phyloP scores from a whole-genome alignment of 805 yeast genomes.

The Candida corydali region DNA sequence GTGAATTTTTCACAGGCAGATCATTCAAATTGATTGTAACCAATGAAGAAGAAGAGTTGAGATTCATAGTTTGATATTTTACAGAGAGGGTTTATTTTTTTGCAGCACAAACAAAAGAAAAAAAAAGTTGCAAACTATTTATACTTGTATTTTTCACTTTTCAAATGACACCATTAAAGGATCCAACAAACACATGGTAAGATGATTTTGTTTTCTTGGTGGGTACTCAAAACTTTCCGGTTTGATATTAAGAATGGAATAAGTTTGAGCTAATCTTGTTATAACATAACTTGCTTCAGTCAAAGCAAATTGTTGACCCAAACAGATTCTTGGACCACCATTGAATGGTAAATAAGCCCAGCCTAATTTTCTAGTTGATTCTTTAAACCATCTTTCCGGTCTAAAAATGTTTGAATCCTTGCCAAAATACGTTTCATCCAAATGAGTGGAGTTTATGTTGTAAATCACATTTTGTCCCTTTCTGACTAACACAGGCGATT shows the following conservation, averaged over 20 bases:
- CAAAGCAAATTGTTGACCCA: constrained; percentile 56
- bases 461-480: constrained; percentile 43
- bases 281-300: constrained; percentile 49
- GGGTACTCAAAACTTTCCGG: constrained; percentile 23
- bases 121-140: not conserved
- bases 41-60: not conserved
- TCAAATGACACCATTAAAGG: constrained; percentile 15
- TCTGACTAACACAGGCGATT: constrained; percentile 36
- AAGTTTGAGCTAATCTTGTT: constrained; percentile 30
- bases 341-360: constrained; percentile 53
- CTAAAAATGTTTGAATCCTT: constrained; percentile 41
- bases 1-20: too few relatives aligned
- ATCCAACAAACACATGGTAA: constrained; percentile 24
- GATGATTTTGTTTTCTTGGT: constrained; percentile 24
- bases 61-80: not conserved
- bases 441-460: constrained; percentile 43
- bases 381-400: constrained; percentile 46
- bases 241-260: constrained; percentile 17
- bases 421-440: constrained; percentile 39
- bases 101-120: constrained; percentile 3
- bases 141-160: too few relatives aligned
- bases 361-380: constrained; percentile 29
- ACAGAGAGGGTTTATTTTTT: not conserved
- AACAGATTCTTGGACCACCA: constrained; percentile 55
- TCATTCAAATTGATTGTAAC: too few relatives aligned